Percentiles rank a stretch among this genome's conserved stretches.
These are phyloP conservation scores for Debaryomyces tyrocola DNA, from an alignment of 805 yeast species.

Conservation along the genomic window DNA sequence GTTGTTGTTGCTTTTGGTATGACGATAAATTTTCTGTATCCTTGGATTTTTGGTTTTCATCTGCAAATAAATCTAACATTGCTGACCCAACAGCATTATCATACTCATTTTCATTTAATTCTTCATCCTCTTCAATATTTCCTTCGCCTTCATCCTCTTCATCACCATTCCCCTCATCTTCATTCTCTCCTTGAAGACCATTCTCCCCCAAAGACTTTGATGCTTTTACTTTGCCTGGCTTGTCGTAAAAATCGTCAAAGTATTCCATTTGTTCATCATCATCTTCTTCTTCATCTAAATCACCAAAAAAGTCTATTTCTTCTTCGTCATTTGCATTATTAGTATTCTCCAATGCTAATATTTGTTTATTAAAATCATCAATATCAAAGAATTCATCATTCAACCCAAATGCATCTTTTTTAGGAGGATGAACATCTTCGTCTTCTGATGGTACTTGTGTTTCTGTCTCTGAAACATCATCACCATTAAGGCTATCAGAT, in stretches of 20 bases:
- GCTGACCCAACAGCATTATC: slow-evolving; percentile 62
- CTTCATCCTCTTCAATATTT: slow-evolving; percentile 20
- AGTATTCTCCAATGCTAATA: slow-evolving; percentile 53
- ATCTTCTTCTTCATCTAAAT: slow-evolving; percentile 33
- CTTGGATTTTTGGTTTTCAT: slow-evolving; percentile 23
- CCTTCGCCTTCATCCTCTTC: slow-evolving; percentile 39
- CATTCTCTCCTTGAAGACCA: not conserved
- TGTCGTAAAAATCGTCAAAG: slow-evolving; percentile 67
- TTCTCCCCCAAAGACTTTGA: slow-evolving; percentile 7
- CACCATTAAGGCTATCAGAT: slow-evolving; percentile 4
- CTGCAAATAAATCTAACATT: slow-evolving; percentile 61
- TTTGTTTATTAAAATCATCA: slow-evolving; percentile 78
- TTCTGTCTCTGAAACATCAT: slow-evolving; percentile 11
- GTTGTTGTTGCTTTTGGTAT: slow-evolving; percentile 79
- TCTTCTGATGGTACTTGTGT: slow-evolving; percentile 5
- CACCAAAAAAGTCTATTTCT: slow-evolving; percentile 43
- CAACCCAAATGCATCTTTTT: slow-evolving; percentile 60
- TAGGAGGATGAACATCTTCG: slow-evolving; percentile 13
- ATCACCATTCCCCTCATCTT: slow-evolving; percentile 5
- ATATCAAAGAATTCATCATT: slow-evolving; percentile 84
- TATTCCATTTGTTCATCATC: slow-evolving; percentile 59
- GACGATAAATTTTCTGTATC: slow-evolving; percentile 54
- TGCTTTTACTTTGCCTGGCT: slow-evolving; percentile 24
- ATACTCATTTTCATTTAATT: slow-evolving; percentile 58
- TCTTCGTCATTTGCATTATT: slow-evolving; percentile 33